Evolutionary conservation across 2,329 filamentous ascomycete genomes (phyloP), one percentile per base, ranked within the genome.

Genomic region (Fusarium veterinarium): DNA sequence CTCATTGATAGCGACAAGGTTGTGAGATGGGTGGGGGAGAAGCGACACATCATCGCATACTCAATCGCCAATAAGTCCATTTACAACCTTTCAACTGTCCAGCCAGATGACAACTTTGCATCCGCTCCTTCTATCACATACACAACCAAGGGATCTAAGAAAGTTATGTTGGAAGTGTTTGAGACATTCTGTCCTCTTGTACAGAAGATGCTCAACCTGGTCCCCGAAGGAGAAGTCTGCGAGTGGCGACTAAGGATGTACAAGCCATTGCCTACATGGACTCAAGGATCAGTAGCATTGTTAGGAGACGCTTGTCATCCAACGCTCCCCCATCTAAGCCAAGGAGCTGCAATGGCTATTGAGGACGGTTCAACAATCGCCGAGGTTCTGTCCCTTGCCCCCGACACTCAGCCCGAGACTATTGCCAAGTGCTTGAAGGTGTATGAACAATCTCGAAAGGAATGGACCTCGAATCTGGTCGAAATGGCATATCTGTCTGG

Each of bases 41-140:
- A 88, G 76, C 85, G 89, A 8, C 91, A 92, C 72, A 89, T 92
- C 69, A 92, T 93, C 76, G 90, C 89, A 3, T 93, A 93, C 75
- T 87, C 90, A 0, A 86, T 93, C 35, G 86, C 87, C 60, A 85
- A 86, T 71, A 90, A 92, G 75, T 85, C 86, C 20, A 88, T 92
- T 64, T 92, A 92, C 83, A 93, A 93, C 80, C 80, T 92, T 44
- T 90, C 87, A 17, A 91, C 90, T 4, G 84, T 87, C 1, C 90
- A 92, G 68, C 88, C 89, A 0, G 89, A 91, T 65, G 83, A 80
- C 35, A 88, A 91, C 76, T 90, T 90, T 70, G 87, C 89, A 3
- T 75, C 71, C 8, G 75, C 74, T 0, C 72, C 73, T 6, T 86
- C 52, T 9, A 86, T 87, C 16, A 90, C 89, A 4, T 92, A 91